Evolutionary conservation across 345 rosid genomes (phyloP).

Genomic region (Abelmoschus esculentus): DNA sequence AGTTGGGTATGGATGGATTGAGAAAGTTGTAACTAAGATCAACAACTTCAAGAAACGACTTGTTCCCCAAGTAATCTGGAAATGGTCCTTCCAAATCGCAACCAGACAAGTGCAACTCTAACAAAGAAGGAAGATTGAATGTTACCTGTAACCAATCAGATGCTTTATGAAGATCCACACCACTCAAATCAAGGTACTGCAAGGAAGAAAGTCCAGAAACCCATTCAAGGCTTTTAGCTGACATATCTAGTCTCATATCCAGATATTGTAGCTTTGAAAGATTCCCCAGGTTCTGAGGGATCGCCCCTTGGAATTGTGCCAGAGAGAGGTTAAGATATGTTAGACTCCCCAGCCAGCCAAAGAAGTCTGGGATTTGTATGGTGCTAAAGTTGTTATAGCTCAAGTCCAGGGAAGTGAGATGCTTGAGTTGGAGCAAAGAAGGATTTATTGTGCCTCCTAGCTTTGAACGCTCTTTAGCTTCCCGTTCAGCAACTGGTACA

Average conservation of each 20-base stretch:
- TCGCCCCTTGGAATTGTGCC: too few species aligned
- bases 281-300: too few species aligned
- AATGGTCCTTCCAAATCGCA: not conserved
- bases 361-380: too few species aligned
- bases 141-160: not conserved
- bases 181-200: constrained; percentile 16
- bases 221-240: constrained; percentile 13
- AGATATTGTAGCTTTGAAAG: too few species aligned
- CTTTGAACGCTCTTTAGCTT: not conserved
- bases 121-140: constrained; percentile 15
- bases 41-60: too few species aligned
- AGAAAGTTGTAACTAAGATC: too few species aligned
- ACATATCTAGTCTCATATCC: too few species aligned
- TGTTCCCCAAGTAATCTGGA: not conserved
- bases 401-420: not conserved
- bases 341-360: too few species aligned
- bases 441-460: not conserved
- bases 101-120: not conserved
- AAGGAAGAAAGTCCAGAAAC: not conserved
- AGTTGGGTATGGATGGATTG: too few species aligned
- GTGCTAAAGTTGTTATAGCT: too few species aligned
- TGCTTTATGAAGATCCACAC: not conserved
- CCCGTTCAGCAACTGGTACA: not conserved
- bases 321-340: too few species aligned
- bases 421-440: not conserved